A percentile compares a stretch with the other conserved stretches of the same genome.
phyloP scores from a whole-genome alignment of 83 land plant species.

The Picea engelmannii region DNA sequence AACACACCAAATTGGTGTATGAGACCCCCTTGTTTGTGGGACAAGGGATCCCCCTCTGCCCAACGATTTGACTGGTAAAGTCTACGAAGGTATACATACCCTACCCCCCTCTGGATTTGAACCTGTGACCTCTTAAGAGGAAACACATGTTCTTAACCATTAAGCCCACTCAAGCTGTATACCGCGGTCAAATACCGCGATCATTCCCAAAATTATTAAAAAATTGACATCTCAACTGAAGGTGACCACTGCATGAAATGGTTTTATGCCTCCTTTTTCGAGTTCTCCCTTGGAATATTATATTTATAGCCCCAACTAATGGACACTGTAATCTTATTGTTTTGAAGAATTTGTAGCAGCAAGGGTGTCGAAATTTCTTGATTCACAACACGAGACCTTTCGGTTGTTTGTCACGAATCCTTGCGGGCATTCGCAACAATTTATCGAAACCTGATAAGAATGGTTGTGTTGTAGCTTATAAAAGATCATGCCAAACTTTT shows the following conservation, averaged over 20 bases:
- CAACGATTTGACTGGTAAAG: no score
- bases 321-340: not conserved
- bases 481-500: conserved; percentile 36
- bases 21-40: no score
- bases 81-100: no score
- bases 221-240: conserved; percentile 26
- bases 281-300: not conserved
- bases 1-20: no score
- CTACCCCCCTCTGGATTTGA: no score
- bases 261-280: not conserved
- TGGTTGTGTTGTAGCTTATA: conserved; percentile 45
- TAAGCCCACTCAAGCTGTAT: no score
- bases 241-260: conserved; percentile 19
- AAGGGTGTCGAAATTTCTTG: conserved; percentile 57
- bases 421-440: conserved; percentile 17
- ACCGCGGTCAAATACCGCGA: no score
- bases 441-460: conserved; percentile 21
- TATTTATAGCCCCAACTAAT: not conserved
- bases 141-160: no score
- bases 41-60: no score
- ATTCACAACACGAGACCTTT: conserved; percentile 72
- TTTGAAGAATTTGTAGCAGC: conserved; percentile 31
- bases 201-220: no score
- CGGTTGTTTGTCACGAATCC: conserved; percentile 56
- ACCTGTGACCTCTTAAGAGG: no score